Percentiles rank a stretch among this genome's conserved stretches.
Evolutionary conservation across 257 asterid species (phyloP).

Genomic region (Solanum stenotomum): DNA sequence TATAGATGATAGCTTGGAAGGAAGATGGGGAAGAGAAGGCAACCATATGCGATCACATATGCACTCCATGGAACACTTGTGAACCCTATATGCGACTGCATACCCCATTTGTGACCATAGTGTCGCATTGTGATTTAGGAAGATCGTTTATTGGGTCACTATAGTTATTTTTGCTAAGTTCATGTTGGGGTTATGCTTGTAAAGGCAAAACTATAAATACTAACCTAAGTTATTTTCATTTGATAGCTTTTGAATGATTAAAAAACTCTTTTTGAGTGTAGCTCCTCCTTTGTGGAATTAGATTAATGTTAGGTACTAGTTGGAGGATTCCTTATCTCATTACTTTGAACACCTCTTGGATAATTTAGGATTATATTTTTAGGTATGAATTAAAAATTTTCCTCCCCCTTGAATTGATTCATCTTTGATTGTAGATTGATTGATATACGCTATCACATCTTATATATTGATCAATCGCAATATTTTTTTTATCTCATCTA

Average conservation of each 20-base stretch:
- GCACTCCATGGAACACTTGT: too few species aligned
- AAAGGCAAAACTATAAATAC: not conserved
- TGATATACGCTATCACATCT: not conserved
- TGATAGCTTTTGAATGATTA: too few species aligned
- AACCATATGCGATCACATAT: too few species aligned
- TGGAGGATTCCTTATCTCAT: not conserved
- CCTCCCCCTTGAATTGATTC: not conserved
- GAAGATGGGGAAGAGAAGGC: too few species aligned
- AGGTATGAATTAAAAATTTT: not conserved
- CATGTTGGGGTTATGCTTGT: not conserved
- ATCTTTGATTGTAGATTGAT: not conserved
- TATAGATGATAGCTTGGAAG: too few species aligned
- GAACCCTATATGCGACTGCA: too few species aligned
- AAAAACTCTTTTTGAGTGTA: not conserved
- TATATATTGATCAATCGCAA: not conserved
- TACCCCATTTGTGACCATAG: too few species aligned
- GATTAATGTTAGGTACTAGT: not conserved
- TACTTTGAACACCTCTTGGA: not conserved
- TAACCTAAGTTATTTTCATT: not conserved
- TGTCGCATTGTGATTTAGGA: too few species aligned
- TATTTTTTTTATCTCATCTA: too few species aligned
- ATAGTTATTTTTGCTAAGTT: not conserved
- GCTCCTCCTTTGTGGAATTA: not conserved
- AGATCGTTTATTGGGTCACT: not conserved
- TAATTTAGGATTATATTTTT: not conserved